Percentiles rank a stretch among this genome's conserved stretches.
phyloP scores from a whole-genome alignment of 2,329 filamentous ascomycete species.

The Colletotrichum sp. region DNA sequence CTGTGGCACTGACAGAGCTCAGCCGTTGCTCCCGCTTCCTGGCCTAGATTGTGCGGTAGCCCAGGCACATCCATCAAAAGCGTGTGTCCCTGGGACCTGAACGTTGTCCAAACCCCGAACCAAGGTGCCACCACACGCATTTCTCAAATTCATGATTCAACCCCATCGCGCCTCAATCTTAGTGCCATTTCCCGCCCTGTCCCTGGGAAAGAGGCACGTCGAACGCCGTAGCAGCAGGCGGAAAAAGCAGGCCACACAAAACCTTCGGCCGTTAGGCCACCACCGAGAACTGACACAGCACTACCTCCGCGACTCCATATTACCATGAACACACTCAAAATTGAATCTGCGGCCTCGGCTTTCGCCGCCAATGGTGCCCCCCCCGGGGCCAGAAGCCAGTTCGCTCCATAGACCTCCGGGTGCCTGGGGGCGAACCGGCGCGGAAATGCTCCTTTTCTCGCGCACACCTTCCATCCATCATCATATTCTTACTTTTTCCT shows the following conservation, averaged over 20 bases:
- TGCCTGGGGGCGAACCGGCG: background rate
- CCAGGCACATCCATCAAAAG: background rate
- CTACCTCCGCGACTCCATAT: background rate
- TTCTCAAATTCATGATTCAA: constrained; percentile 6
- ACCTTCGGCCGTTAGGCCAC: constrained; percentile 7
- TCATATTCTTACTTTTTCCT: background rate
- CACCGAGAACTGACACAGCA: background rate
- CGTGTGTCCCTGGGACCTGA: background rate
- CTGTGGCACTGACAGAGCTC: background rate
- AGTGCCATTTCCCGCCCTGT: background rate
- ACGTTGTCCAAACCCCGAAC: background rate
- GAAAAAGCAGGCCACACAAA: background rate
- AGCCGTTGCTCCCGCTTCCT: background rate
- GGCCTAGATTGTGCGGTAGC: background rate
- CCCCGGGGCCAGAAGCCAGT: background rate
- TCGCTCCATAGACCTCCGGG: background rate
- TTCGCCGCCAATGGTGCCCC: background rate
- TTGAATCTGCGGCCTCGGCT: background rate
- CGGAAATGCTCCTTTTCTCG: background rate
- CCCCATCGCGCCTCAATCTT: background rate
- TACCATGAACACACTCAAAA: background rate
- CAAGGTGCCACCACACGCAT: background rate
- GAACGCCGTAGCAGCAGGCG: background rate
- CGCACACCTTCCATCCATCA: background rate
- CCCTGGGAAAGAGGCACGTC: background rate